A percentile compares a stretch with the other conserved stretches of the same genome.
These are phyloP conservation scores for Choiromyces venosus DNA, from an alignment of 495 filamentous ascomycete species.

Conservation along the genomic window DNA sequence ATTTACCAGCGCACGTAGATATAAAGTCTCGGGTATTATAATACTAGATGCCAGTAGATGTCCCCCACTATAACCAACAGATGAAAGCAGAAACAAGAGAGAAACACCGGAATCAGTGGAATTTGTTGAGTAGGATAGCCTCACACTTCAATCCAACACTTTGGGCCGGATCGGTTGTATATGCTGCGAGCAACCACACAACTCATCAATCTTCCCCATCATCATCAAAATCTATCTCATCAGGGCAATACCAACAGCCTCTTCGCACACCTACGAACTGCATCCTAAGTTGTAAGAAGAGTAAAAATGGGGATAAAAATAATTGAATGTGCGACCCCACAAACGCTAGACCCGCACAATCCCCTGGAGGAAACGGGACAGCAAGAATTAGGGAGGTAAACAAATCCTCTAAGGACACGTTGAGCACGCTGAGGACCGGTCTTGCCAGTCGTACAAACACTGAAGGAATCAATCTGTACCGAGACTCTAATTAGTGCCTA, in stretches of 20 bases:
- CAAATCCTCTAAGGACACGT: slow-evolving; percentile 86
- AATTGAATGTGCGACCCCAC: slow-evolving; percentile 18
- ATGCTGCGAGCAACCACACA: not conserved
- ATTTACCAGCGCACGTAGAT: not conserved
- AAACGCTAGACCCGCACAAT: slow-evolving; percentile 36
- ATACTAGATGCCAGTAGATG: not conserved
- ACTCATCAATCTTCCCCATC: not conserved
- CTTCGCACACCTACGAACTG: not conserved
- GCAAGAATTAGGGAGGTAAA: slow-evolving; percentile 41
- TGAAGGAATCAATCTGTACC: slow-evolving; percentile 77
- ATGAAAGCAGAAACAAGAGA: not conserved
- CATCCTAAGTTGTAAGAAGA: not conserved
- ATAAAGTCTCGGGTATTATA: not conserved
- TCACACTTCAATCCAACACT: not conserved
- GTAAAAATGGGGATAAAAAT: not conserved
- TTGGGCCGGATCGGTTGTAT: not conserved
- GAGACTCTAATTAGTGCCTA: slow-evolving; percentile 99
- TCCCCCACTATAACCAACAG: not conserved
- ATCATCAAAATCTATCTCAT: not conserved
- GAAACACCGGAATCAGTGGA: not conserved
- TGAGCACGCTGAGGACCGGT: slow-evolving; percentile 91
- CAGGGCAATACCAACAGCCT: not conserved
- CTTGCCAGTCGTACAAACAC: slow-evolving; percentile 72
- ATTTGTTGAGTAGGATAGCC: not conserved
- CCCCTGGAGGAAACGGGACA: slow-evolving; percentile 49